Conservation (phyloP, 805 yeast species). For the Candida patagonica region DNA sequence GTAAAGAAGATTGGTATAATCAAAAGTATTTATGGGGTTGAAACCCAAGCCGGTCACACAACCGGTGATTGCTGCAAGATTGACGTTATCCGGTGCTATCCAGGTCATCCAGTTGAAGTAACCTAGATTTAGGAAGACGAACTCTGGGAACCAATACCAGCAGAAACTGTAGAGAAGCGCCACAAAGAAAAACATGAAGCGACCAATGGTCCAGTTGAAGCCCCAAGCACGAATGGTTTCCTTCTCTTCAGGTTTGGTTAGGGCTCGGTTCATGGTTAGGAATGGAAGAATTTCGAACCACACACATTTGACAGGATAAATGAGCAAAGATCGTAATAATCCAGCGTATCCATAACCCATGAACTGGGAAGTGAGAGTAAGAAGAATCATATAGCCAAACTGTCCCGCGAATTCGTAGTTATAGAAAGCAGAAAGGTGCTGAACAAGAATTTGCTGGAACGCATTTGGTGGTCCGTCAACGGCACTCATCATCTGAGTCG, state of each 20-base stretch:
- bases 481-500: too few relatives aligned
- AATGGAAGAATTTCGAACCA: slow-evolving; percentile 51
- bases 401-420: slow-evolving; percentile 25
- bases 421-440: slow-evolving; percentile 16
- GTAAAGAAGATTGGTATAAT: slow-evolving; percentile 25
- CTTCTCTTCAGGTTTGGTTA: slow-evolving; percentile 17
- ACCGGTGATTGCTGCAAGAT: slow-evolving; percentile 57
- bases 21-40: slow-evolving; percentile 40
- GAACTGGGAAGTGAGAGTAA: slow-evolving; percentile 41
- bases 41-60: slow-evolving; percentile 41
- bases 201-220: slow-evolving; percentile 53
- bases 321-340: slow-evolving; percentile 41
- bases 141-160: slow-evolving; percentile 66
- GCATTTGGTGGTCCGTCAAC: slow-evolving; percentile 20
- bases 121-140: slow-evolving; percentile 50
- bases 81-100: slow-evolving; percentile 46
- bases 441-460: slow-evolving; percentile 15
- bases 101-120: slow-evolving; percentile 57
- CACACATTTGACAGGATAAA: slow-evolving; percentile 36
- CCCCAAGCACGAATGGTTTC: slow-evolving; percentile 49
- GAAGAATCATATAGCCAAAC: slow-evolving; percentile 36
- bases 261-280: slow-evolving; percentile 42
- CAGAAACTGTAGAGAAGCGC: slow-evolving; percentile 36
- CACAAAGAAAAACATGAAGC: slow-evolving; percentile 41
- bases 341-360: slow-evolving; percentile 48